Conservation (phyloP, 768 basidiomycete species). For the Vararia minispora region DNA sequence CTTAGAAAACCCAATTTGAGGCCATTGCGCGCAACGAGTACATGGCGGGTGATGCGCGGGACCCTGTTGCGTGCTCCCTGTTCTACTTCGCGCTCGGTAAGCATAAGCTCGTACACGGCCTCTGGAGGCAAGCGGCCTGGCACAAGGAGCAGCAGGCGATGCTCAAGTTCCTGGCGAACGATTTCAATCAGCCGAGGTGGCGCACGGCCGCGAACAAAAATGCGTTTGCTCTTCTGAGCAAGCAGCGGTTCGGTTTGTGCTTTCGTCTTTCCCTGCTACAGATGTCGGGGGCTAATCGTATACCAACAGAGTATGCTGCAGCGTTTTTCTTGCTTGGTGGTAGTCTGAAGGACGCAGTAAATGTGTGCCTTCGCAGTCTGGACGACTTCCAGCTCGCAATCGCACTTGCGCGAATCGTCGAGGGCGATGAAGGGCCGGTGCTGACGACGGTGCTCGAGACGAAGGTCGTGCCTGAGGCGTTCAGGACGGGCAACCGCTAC, state of each 20-base stretch:
- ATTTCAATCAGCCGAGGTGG: conserved; percentile 80
- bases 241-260: conserved; percentile 81
- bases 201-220: conserved; percentile 92
- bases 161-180: conserved; percentile 87
- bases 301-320: conserved; percentile 79
- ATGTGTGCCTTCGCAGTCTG: conserved; percentile 80
- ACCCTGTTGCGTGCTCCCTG: conserved; percentile 82
- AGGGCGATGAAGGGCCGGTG: conserved; percentile 75
- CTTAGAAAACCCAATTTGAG: conserved; percentile 74
- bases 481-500: conserved; percentile 84
- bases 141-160: conserved; percentile 83
- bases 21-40: conserved; percentile 87
- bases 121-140: conserved; percentile 94
- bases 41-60: conserved; percentile 75
- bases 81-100: conserved; percentile 95
- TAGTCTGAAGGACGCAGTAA: conserved; percentile 82
- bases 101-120: conserved; percentile 80
- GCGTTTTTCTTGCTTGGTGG: conserved; percentile 94
- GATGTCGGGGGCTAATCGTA: background rate
- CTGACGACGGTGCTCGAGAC: conserved; percentile 58
- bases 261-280: background rate
- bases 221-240: conserved; percentile 84
- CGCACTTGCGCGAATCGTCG: conserved; percentile 74
- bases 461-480: conserved; percentile 75
- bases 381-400: conserved; percentile 87